Conservation (phyloP, 257 asterid genomes). For the Fraxinus americana region DNA sequence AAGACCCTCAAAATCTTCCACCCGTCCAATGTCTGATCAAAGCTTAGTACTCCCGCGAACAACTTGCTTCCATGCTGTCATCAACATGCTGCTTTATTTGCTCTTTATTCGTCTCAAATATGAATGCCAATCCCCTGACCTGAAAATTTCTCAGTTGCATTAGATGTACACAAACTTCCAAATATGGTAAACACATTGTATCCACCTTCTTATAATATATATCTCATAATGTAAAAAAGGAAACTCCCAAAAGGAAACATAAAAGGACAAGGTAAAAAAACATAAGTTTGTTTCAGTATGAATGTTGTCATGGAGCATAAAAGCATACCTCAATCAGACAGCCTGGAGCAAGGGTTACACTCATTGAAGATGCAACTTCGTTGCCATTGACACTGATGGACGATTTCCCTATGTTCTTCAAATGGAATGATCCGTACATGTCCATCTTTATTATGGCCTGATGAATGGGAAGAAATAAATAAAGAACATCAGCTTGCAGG, state of each 20-base stretch:
- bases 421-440: conserved; percentile 47
- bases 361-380: conserved; percentile 37
- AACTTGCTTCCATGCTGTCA: conserved; percentile 22
- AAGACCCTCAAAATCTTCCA: conserved; percentile 15
- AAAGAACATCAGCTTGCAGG: not conserved
- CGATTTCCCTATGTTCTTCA: conserved; percentile 58
- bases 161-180: not conserved
- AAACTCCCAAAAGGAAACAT: no score
- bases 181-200: not conserved
- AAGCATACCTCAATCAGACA: conserved; percentile 64
- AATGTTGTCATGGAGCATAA: no score
- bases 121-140: conserved; percentile 54
- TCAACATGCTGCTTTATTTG: conserved; percentile 38
- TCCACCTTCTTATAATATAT: not conserved
- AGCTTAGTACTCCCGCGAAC: conserved; percentile 28
- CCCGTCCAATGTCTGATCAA: conserved; percentile 14
- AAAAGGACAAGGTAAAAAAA: no score
- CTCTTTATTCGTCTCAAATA: conserved; percentile 50
- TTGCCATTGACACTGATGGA: conserved; percentile 48
- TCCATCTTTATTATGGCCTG: conserved; percentile 67
- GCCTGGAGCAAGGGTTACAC: conserved; percentile 42
- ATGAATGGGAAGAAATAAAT: conserved; percentile 13
- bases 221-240: no score
- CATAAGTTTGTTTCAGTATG: no score
- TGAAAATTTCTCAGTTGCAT: conserved; percentile 27